These are phyloP conservation scores for Xylariaceae sp. DNA, from an alignment of 2,329 filamentous ascomycete species.

Conservation along the genomic window DNA sequence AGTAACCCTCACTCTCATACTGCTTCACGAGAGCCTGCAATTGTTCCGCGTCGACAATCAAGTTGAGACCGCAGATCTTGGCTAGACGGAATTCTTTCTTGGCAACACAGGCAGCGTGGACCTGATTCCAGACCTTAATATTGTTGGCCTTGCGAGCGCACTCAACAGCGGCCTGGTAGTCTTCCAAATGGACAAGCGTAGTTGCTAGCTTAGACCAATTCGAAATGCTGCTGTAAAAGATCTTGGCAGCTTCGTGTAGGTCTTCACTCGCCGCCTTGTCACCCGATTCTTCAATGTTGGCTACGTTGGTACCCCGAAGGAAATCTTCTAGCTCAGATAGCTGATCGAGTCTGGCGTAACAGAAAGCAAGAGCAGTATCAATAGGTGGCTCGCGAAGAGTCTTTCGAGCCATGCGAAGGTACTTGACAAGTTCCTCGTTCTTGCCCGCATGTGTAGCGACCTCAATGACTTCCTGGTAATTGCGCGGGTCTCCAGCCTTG, in stretches of 20 bases:
- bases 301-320: slow-evolving; percentile 86
- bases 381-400: slow-evolving; percentile 90
- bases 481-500: slow-evolving; percentile 86
- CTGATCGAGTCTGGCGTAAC: slow-evolving; percentile 87
- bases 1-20: slow-evolving; percentile 96
- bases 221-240: slow-evolving; percentile 96
- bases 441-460: slow-evolving; percentile 93
- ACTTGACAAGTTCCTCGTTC: slow-evolving; percentile 96
- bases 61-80: slow-evolving; percentile 96
- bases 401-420: slow-evolving; percentile 94
- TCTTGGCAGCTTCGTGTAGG: slow-evolving; percentile 93
- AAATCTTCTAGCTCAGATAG: slow-evolving; percentile 95
- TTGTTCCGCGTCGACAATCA: slow-evolving; percentile 97
- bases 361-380: slow-evolving; percentile 91
- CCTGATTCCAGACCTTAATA: slow-evolving; percentile 98
- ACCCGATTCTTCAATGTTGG: slow-evolving; percentile 92
- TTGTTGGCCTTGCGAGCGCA: slow-evolving; percentile 98
- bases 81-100: slow-evolving; percentile 99
- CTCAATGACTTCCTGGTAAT: slow-evolving; percentile 95
- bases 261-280: slow-evolving; percentile 97
- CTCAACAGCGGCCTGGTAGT: slow-evolving; percentile 97
- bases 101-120: slow-evolving; percentile 90
- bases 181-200: slow-evolving; percentile 91
- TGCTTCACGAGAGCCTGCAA: slow-evolving; percentile 89
- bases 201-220: slow-evolving; percentile 99